A percentile compares a stretch with the other conserved stretches of the same genome.
These are phyloP conservation scores for Ceratobasidium sp. DNA, from an alignment of 1,284 basidiomycete genomes.

Conservation along the genomic window DNA sequence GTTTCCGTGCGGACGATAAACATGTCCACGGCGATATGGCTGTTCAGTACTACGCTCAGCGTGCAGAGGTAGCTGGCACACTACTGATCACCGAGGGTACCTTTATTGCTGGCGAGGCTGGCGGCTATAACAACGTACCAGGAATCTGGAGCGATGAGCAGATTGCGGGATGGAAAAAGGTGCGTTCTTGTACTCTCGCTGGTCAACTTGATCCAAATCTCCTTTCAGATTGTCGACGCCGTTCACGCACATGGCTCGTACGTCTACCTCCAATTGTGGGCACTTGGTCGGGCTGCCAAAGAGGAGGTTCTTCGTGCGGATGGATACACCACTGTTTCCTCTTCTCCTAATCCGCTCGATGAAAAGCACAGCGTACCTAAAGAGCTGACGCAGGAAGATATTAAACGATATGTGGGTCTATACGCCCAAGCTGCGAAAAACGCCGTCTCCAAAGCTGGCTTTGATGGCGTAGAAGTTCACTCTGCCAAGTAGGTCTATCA, in stretches of 20 bases:
- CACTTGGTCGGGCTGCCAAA: constrained; percentile 53
- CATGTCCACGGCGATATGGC: constrained; percentile 50
- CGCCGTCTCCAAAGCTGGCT: constrained; percentile 58
- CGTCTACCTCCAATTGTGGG: constrained; percentile 57
- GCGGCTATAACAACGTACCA: constrained; percentile 49
- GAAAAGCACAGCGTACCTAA: constrained; percentile 47
- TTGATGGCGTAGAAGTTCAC: constrained; percentile 62
- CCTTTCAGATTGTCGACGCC: constrained; percentile 49
- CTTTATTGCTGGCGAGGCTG: constrained; percentile 50
- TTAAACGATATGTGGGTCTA: constrained; percentile 52
- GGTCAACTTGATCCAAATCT: neutral
- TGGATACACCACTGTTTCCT: constrained; percentile 44
- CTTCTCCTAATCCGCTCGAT: constrained; percentile 49
- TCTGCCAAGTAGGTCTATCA: constrained; percentile 49
- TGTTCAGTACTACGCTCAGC: constrained; percentile 51
- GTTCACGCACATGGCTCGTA: constrained; percentile 56
- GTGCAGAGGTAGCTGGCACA: constrained; percentile 48
- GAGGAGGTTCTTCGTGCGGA: constrained; percentile 46
- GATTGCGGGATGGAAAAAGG: constrained; percentile 52
- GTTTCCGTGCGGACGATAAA: constrained; percentile 53
- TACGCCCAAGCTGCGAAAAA: constrained; percentile 56
- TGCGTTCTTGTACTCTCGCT: constrained; percentile 22
- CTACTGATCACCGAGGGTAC: constrained; percentile 53
- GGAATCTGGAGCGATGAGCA: constrained; percentile 52
- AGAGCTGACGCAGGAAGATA: constrained; percentile 48